These are phyloP conservation scores for Nosema muscidifuracis DNA, from an alignment of 371 early-diverging fungal species.

Conservation along the genomic window DNA sequence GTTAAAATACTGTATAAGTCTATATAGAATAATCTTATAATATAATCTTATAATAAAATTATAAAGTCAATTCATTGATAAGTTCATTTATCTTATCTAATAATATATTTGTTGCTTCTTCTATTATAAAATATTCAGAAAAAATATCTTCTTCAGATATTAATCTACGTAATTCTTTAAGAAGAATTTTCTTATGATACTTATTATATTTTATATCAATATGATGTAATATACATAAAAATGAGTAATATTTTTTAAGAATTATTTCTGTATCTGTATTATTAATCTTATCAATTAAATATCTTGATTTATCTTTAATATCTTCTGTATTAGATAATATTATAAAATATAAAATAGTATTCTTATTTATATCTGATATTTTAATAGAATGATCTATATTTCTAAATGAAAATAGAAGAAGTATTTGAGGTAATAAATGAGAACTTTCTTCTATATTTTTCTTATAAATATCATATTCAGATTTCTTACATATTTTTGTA, in stretches of 20 bases:
- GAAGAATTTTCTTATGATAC: neutral
- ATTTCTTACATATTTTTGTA: too few relatives aligned
- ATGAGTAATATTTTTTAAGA: neutral
- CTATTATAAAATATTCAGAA: neutral
- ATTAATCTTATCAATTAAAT: neutral
- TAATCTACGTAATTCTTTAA: neutral
- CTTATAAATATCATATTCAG: neutral
- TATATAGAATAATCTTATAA: too few relatives aligned
- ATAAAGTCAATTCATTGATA: neutral
- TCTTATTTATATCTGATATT: too few relatives aligned
- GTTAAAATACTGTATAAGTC: too few relatives aligned
- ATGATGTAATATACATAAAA: neutral
- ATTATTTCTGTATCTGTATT: neutral
- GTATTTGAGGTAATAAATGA: neutral
- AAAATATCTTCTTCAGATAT: too few relatives aligned
- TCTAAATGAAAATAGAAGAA: neutral
- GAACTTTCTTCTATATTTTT: neutral
- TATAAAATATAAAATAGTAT: neutral
- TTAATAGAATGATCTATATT: neutral
- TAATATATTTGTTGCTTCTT: neutral
- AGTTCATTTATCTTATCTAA: conserved; percentile 10
- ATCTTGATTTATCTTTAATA: neutral
- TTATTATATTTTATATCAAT: neutral
- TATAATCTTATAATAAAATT: too few relatives aligned
- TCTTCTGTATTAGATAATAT: neutral